Percentiles rank a stretch among this genome's conserved stretches.
Conservation (phyloP, 768 basidiomycete genomes). For the Lentinula sp. region DNA sequence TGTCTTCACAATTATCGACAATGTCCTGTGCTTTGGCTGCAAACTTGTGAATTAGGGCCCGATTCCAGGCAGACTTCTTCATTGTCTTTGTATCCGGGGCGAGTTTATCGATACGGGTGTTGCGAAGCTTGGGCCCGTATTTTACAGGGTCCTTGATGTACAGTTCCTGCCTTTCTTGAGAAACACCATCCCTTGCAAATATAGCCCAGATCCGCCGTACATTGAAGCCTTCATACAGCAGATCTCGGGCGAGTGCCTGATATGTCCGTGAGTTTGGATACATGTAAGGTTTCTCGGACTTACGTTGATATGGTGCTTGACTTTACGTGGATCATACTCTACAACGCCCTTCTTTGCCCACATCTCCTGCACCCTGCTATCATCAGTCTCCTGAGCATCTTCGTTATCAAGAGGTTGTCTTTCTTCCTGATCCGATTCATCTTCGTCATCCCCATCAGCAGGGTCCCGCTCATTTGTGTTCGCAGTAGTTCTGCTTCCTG, state of each 20-base stretch:
- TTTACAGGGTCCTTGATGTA: not conserved
- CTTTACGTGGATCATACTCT: not conserved
- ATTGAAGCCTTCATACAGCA: not conserved
- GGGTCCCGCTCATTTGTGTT: not conserved
- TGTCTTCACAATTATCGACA: not conserved
- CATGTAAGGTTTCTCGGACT: not conserved
- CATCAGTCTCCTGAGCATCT: not conserved
- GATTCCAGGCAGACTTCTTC: no score
- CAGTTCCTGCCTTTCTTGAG: not conserved
- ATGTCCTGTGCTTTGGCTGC: not conserved
- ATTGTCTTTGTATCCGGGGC: not conserved
- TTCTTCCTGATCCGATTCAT: not conserved
- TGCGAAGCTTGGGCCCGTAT: not conserved
- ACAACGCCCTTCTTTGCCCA: not conserved
- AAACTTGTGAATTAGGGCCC: no score
- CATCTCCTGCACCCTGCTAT: not conserved
- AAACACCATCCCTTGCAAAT: not conserved
- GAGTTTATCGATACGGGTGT: not conserved
- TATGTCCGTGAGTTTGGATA: not conserved
- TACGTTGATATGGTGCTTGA: not conserved
- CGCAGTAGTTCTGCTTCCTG: no score
- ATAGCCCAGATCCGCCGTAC: not conserved
- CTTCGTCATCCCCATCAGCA: not conserved
- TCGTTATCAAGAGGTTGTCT: not conserved
- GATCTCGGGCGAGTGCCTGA: not conserved